These are phyloP conservation scores for Chaetomium olivaceum DNA, from an alignment of 2,329 filamentous ascomycete species.

Conservation along the genomic window DNA sequence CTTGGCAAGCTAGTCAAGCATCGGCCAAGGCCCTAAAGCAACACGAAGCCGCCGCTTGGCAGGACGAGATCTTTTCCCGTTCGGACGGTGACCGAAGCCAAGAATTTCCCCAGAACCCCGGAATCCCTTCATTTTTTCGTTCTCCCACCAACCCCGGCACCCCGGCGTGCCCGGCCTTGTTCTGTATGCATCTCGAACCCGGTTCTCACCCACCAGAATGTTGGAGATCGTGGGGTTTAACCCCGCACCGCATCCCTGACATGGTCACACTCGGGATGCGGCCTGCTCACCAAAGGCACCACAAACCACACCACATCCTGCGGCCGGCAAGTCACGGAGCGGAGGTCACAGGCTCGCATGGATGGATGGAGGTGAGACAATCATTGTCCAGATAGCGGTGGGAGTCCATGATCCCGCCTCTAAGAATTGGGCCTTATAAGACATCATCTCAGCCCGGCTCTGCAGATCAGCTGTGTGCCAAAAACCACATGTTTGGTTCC, in stretches of 20 bases:
- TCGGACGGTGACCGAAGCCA: conserved; percentile 12
- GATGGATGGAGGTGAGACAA: not conserved
- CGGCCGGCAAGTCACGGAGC: not conserved
- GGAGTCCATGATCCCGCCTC: not conserved
- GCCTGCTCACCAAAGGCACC: conserved; percentile 1
- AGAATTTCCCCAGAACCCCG: conserved; percentile 4
- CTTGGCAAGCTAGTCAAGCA: conserved; percentile 16
- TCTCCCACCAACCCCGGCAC: not conserved
- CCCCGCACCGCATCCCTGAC: conserved; percentile 4
- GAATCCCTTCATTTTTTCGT: not conserved
- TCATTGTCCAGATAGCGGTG: not conserved
- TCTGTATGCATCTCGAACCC: not conserved
- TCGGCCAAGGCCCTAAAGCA: conserved; percentile 12
- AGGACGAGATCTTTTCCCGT: not conserved
- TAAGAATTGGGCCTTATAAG: not conserved
- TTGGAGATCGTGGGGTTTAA: not conserved
- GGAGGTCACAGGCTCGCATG: not conserved
- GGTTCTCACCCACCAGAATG: not conserved
- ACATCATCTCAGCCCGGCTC: not conserved
- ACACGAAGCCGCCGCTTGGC: conserved; percentile 13
- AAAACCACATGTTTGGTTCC: not conserved
- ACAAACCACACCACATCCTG: not conserved
- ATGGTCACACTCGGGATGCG: conserved; percentile 7
- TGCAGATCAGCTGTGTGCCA: not conserved
- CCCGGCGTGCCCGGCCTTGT: too few species aligned